Evolutionary conservation across 768 basidiomycete species (phyloP).

Genomic region (Pholiota conissans): DNA sequence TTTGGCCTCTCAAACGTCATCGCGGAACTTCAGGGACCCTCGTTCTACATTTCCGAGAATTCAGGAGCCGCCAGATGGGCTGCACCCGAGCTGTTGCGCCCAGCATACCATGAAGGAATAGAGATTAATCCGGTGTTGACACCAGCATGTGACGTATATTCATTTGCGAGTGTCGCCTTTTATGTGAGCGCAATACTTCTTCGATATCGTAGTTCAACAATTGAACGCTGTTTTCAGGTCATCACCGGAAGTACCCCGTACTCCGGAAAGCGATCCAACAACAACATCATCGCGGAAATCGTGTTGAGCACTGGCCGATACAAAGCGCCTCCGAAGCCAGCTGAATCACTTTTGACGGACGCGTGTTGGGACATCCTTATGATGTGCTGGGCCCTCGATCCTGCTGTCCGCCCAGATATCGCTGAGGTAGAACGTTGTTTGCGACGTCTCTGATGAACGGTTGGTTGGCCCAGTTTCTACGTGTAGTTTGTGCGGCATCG

Average conservation of each 20-base stretch:
- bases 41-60: neutral
- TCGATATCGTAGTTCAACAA: neutral
- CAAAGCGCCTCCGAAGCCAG: neutral
- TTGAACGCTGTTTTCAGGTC: neutral
- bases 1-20: neutral
- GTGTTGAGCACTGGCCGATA: neutral
- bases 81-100: neutral
- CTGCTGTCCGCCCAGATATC: neutral
- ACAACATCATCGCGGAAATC: neutral
- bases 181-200: neutral
- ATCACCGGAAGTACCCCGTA: neutral
- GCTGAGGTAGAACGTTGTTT: neutral
- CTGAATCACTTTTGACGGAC: neutral
- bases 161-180: neutral
- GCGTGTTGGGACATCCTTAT: neutral
- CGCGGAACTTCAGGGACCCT: neutral
- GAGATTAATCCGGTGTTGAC: no score
- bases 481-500: no score
- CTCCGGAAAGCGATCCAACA: neutral
- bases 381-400: neutral
- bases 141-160: neutral
- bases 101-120: no score
- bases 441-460: no score
- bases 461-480: no score
- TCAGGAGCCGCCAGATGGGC: neutral